Base-by-base conservation (phyloP, 192 early-diverging fungal genomes). In the Coemansia sp. region DNA sequence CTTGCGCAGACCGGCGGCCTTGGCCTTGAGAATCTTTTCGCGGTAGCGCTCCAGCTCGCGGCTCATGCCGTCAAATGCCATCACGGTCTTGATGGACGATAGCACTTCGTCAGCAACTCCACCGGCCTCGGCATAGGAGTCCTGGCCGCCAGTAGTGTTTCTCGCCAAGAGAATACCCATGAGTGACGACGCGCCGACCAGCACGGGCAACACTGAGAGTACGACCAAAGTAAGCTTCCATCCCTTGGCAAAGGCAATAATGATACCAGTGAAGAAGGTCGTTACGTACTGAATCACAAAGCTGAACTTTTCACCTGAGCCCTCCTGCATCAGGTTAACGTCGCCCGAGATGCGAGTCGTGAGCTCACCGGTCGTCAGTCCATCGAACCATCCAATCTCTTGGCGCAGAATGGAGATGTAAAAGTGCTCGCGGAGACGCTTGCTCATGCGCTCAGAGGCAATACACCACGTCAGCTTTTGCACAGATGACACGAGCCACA, bases 321-420 rank as follows among this genome's bases (percentile, higher is more conserved):
- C 95, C 65, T 96, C 96, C 78, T 97, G 93, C 42, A 95, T 86
- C 61, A 95, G 56, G 44, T 90, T 89, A 24, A 91, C 94, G 50
- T 98, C 94, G 44, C 88, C 86, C 41, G 94, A 90, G 37, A 98
- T 87, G 33, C 94, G 90, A 31, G 94, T 93, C 6, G 93, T 92
- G 44, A 98, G 85, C 62, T 92, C 91, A 57, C 93, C 95, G 33
- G 89, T 86, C 63, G 87, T 86, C 60, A 86, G 84, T 37, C 77
- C 83, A 63, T 98, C 96, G 72, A 95, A 95, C 89, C 92, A 98
- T 17, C 85, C 87, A 42, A 93, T 89, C 27, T 96, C 90, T 74
- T 96, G 95, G 53, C 92, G 86, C 59, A 98, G 84, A 59, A 96
- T 89, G 5, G 91, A 70, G 34, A 83, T 73, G 35, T 95, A 86